phyloP scores from a whole-genome alignment of 2,329 filamentous ascomycete species.

The Juglanconis juglandina region DNA sequence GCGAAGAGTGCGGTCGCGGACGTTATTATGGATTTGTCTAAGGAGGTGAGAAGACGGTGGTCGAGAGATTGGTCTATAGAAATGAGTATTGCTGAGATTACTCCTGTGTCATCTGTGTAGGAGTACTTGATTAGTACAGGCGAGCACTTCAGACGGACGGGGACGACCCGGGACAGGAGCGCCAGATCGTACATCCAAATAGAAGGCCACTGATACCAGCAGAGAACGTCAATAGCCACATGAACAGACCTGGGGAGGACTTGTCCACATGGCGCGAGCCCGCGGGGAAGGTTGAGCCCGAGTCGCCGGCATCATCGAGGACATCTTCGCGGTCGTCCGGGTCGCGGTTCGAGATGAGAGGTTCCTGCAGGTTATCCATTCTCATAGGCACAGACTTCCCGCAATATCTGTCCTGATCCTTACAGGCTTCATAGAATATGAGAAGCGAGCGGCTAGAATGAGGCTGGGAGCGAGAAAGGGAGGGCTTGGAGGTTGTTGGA shows the following conservation, averaged over 20 bases:
- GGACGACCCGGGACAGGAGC: neutral
- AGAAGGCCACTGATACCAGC: constrained; percentile 65
- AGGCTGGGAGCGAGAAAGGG: too few relatives aligned
- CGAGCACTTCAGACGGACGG: neutral
- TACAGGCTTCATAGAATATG: neutral
- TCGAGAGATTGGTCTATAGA: constrained; percentile 60
- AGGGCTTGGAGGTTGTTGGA: too few relatives aligned
- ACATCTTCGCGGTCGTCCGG: constrained; percentile 22
- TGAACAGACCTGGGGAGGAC: constrained; percentile 44
- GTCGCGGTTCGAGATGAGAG: constrained; percentile 33
- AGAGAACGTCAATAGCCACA: constrained; percentile 60
- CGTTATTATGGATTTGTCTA: constrained; percentile 69
- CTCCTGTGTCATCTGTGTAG: constrained; percentile 59
- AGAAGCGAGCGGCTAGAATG: neutral
- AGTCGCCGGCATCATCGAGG: constrained; percentile 26
- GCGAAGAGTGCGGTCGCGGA: constrained; percentile 67
- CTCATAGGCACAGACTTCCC: neutral
- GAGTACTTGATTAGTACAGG: constrained; percentile 12
- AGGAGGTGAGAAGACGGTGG: constrained; percentile 51
- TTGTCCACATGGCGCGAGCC: constrained; percentile 8
- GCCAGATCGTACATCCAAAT: constrained; percentile 56
- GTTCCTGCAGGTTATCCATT: constrained; percentile 27
- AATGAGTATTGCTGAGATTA: constrained; percentile 66
- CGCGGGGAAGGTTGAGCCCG: constrained; percentile 13
- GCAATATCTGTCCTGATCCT: neutral